Evolutionary conservation across 495 filamentous ascomycete species (phyloP).

Genomic region (Articulospora tetracladia): DNA sequence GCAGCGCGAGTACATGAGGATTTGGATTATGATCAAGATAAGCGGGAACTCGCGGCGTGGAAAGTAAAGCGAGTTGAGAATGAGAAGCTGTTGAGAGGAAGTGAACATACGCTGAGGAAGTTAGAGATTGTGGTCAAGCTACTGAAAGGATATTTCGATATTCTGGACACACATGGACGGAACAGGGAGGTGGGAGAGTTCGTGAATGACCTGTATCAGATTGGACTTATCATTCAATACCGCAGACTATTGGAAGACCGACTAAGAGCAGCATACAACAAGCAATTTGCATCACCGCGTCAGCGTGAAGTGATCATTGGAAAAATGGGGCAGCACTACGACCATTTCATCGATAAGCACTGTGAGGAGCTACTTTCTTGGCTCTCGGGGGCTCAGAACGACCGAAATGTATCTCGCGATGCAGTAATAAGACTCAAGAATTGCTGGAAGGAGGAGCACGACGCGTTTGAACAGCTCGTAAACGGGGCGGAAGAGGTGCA

Average conservation of each 20-base stretch:
- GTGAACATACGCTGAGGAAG: background rate
- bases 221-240: background rate
- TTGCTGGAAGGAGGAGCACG: background rate
- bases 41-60: background rate
- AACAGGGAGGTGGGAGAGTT: background rate
- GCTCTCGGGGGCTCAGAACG: no score
- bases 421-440: background rate
- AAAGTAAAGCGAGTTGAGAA: background rate
- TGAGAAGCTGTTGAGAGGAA: background rate
- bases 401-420: background rate
- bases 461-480: background rate
- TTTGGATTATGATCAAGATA: background rate
- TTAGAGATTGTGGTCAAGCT: background rate
- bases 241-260: background rate
- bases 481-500: no score
- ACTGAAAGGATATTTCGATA: no score
- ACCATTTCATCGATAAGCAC: background rate
- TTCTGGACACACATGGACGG: background rate
- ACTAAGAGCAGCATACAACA: background rate
- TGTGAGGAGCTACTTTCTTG: no score
- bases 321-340: background rate
- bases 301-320: background rate
- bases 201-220: background rate
- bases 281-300: background rate
- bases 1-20: background rate